A percentile compares a stretch with the other conserved stretches of the same genome.
phyloP scores from a whole-genome alignment of 176 grass and related monocot genomes.

The Leersia perrieri region DNA sequence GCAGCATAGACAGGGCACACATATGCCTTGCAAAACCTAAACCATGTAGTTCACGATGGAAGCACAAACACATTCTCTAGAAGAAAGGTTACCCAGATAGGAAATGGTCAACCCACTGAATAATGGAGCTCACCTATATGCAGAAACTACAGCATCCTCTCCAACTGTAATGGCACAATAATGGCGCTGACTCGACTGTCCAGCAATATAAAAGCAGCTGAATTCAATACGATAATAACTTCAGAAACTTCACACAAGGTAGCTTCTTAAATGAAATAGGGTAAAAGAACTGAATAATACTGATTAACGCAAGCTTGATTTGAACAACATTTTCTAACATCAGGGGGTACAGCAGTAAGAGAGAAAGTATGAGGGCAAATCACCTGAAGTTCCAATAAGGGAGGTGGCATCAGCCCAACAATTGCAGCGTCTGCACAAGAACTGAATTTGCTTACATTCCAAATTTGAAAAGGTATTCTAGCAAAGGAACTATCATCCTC shows the following conservation, averaged over 20 bases:
- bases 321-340: slow-evolving; percentile 9
- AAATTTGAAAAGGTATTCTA: slow-evolving; percentile 71
- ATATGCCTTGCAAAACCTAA: slow-evolving; percentile 6
- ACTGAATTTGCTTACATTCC: slow-evolving; percentile 83
- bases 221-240: slow-evolving; percentile 77
- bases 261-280: not conserved
- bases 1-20: not conserved
- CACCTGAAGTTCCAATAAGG: slow-evolving; percentile 88
- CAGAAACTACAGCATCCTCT: slow-evolving; percentile 90
- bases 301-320: slow-evolving; percentile 9
- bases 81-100: not conserved
- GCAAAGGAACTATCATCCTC: slow-evolving; percentile 57
- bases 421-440: slow-evolving; percentile 78
- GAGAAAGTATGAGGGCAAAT: not conserved
- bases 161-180: slow-evolving; percentile 89
- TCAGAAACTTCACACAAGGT: slow-evolving; percentile 58
- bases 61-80: not conserved
- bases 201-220: slow-evolving; percentile 89
- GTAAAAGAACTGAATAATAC: not conserved
- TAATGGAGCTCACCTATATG: slow-evolving; percentile 69
- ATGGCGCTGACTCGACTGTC: slow-evolving; percentile 83
- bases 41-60: not conserved
- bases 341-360: not conserved
- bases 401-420: slow-evolving; percentile 88
- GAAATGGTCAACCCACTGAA: slow-evolving; percentile 7